Percentiles rank a stretch among this genome's conserved stretches.
Evolutionary conservation across 768 basidiomycete genomes (phyloP).

Genomic region (Pleurotus giganteus): DNA sequence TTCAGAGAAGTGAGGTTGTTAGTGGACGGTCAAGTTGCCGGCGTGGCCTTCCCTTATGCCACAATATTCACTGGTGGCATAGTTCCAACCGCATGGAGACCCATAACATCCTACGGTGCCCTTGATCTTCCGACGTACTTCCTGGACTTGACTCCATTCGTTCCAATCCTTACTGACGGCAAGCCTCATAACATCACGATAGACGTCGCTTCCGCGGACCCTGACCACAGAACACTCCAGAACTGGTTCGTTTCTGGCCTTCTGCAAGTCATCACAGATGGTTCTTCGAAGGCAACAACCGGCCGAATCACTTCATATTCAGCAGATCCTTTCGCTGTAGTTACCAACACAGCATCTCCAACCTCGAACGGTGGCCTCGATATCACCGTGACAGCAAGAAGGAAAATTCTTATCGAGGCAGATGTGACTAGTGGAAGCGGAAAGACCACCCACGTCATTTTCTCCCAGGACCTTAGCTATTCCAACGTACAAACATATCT

Average conservation of each 20-base stretch:
- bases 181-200: conserved; percentile 69
- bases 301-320: conserved; percentile 63
- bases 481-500: conserved; percentile 63
- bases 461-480: conserved; percentile 60
- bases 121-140: conserved; percentile 78
- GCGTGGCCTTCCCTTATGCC: conserved; percentile 49
- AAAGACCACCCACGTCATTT: conserved; percentile 49
- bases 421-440: conserved; percentile 64
- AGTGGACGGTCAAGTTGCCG: conserved; percentile 45
- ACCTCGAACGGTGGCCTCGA: conserved; percentile 47
- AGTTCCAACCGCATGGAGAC: conserved; percentile 69
- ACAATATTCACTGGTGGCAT: conserved; percentile 78
- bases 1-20: conserved; percentile 49
- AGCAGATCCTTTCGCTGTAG: conserved; percentile 54
- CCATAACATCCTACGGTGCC: conserved; percentile 75
- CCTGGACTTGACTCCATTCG: conserved; percentile 75
- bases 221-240: conserved; percentile 58
- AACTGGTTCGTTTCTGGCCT: conserved; percentile 80
- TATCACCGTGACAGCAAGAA: conserved; percentile 61
- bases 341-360: conserved; percentile 44
- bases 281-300: conserved; percentile 59
- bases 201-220: conserved; percentile 70
- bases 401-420: conserved; percentile 57
- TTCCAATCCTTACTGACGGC: conserved; percentile 66
- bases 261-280: conserved; percentile 67